Evolutionary conservation across 371 early-diverging fungal species (phyloP).

Genomic region (Mucor racemosus): DNA sequence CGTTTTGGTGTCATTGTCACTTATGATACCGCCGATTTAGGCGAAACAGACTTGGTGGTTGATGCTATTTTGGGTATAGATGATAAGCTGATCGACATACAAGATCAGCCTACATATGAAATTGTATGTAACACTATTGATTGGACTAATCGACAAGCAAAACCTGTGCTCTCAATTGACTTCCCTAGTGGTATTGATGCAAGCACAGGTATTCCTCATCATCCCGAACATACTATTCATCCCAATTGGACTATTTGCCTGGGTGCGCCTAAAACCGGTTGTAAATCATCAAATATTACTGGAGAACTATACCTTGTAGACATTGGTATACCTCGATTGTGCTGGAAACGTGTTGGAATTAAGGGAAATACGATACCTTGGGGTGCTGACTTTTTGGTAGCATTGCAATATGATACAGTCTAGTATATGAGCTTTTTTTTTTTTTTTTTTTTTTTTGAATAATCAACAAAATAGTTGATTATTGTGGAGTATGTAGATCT

Average conservation of each 20-base stretch:
- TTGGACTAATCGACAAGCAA: conserved; percentile 73
- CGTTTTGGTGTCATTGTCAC: conserved; percentile 44
- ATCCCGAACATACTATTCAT: conserved; percentile 44
- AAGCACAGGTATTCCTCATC: conserved; percentile 49
- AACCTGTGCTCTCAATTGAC: conserved; percentile 73
- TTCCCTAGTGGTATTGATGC: conserved; percentile 74
- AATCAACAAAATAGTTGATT: no score
- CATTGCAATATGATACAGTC: conserved; percentile 54
- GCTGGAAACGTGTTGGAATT: conserved; percentile 68
- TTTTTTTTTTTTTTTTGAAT: no score
- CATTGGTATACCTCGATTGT: conserved; percentile 71
- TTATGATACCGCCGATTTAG: conserved; percentile 8
- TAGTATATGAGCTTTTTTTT: background rate
- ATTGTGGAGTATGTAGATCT: no score
- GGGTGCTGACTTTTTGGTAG: conserved; percentile 76
- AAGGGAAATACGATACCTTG: conserved; percentile 66
- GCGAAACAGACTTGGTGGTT: conserved; percentile 67
- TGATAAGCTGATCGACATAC: conserved; percentile 60
- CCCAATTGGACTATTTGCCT: conserved; percentile 80
- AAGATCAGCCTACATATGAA: conserved; percentile 48
- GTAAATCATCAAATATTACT: conserved; percentile 54
- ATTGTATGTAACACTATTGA: conserved; percentile 60
- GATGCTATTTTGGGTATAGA: conserved; percentile 77
- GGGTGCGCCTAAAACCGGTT: conserved; percentile 75
- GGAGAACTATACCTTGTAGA: conserved; percentile 83